These are phyloP conservation scores for Gliomastix tumulicola DNA, from an alignment of 2,329 filamentous ascomycete genomes.

Conservation along the genomic window DNA sequence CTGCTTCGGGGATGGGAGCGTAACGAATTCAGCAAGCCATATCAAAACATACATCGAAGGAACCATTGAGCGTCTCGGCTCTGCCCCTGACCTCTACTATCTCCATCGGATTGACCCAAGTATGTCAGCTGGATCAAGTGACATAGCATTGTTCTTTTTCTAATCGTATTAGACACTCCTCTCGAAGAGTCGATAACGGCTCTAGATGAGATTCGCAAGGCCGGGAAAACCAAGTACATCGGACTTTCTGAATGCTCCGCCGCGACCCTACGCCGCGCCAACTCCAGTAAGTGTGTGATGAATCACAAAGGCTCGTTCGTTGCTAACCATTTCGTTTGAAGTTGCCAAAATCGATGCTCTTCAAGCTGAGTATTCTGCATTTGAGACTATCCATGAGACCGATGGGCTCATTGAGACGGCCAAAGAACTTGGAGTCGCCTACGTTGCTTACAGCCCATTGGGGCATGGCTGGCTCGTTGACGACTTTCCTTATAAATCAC, in stretches of 20 bases:
- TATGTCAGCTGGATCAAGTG: conserved; percentile 11
- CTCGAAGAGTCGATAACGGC: conserved; percentile 38
- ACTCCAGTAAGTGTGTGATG: conserved; percentile 23
- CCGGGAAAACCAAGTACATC: conserved; percentile 41
- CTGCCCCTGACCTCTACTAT: conserved; percentile 36
- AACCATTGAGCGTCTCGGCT: conserved; percentile 39
- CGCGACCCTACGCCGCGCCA: conserved; percentile 32
- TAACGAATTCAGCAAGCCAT: conserved; percentile 36
- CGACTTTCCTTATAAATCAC: conserved; percentile 29
- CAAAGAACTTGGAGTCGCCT: conserved; percentile 31
- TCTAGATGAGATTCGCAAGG: conserved; percentile 35
- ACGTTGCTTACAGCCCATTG: conserved; percentile 36
- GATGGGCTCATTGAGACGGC: conserved; percentile 29
- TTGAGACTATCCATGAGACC: conserved; percentile 6
- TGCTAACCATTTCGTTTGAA: too few species aligned
- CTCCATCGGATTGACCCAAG: conserved; percentile 36
- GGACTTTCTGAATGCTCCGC: conserved; percentile 40
- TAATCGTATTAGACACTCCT: conserved; percentile 22
- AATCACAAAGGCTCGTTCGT: background rate
- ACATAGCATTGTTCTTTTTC: background rate
- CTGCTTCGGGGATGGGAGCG: conserved; percentile 17
- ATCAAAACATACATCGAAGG: conserved; percentile 41
- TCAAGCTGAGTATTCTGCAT: conserved; percentile 34
- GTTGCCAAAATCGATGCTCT: conserved; percentile 38
- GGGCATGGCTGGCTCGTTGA: conserved; percentile 40